phyloP scores from a whole-genome alignment of 1,284 basidiomycete species.

The Coriolopsis trogii region DNA sequence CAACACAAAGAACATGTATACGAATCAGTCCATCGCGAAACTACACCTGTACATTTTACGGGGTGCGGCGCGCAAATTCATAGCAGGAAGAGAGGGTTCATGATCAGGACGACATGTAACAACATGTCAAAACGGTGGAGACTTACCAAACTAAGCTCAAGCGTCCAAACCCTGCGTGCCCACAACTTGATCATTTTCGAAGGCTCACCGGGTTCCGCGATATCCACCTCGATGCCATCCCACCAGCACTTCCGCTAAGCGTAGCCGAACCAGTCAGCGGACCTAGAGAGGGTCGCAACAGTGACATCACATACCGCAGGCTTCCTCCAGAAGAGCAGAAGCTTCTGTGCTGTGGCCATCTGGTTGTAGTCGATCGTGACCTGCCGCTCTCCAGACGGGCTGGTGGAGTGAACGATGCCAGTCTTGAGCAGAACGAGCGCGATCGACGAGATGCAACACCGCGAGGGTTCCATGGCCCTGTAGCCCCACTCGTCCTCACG shows the following conservation, averaged over 20 bases:
- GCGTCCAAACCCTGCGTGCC: conserved; percentile 98
- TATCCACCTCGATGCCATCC: conserved; percentile 94
- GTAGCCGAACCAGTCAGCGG: background rate
- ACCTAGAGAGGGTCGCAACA: conserved; percentile 3
- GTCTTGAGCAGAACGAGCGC: conserved; percentile 98
- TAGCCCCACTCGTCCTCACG: conserved; percentile 98
- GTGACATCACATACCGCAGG: conserved; percentile 79
- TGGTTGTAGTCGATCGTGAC: conserved; percentile 88
- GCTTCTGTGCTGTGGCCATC: conserved; percentile 97
- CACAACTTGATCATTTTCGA: conserved; percentile 81
- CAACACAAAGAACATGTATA: conserved; percentile 10
- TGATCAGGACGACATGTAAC: background rate
- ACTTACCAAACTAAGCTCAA: conserved; percentile 93
- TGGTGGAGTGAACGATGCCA: conserved; percentile 80
- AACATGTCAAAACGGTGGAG: background rate
- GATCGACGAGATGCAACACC: conserved; percentile 98
- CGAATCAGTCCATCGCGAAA: conserved; percentile 4
- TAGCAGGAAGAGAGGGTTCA: too few relatives aligned
- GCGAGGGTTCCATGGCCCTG: conserved; percentile 91
- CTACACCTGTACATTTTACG: too few relatives aligned
- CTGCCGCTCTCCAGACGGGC: conserved; percentile 57
- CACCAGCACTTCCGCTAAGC: conserved; percentile 97
- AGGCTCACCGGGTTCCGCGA: conserved; percentile 60
- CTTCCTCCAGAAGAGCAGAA: conserved; percentile 98
- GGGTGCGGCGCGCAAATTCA: too few relatives aligned